Evolutionary conservation across 139 green algal species (phyloP).

Genomic region (Chlorella sp.): DNA sequence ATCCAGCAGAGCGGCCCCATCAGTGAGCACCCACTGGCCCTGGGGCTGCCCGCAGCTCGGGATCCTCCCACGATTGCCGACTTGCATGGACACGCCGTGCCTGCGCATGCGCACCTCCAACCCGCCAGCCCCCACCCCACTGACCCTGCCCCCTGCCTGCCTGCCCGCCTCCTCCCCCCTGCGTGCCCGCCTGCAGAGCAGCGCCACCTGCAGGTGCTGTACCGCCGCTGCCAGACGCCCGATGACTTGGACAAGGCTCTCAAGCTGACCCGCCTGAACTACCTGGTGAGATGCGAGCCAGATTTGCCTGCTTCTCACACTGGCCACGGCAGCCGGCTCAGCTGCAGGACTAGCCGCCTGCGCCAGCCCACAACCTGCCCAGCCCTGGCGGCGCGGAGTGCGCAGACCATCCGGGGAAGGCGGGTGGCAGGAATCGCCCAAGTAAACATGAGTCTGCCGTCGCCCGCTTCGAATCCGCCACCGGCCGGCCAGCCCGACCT

Average conservation of each 20-base stretch:
- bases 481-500: too few relatives aligned
- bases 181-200: conserved; percentile 29
- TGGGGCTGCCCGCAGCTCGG: too few relatives aligned
- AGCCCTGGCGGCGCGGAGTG: too few relatives aligned
- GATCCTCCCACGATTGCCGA: neutral
- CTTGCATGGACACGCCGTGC: neutral
- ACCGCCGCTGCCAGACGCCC: conserved; percentile 41
- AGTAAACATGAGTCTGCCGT: too few relatives aligned
- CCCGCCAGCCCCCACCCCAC: neutral
- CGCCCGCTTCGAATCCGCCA: too few relatives aligned
- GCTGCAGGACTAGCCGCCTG: too few relatives aligned
- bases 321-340: too few relatives aligned
- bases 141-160: neutral
- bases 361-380: too few relatives aligned
- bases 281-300: conserved; percentile 27
- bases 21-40: conserved; percentile 1
- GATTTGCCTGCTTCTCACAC: too few relatives aligned
- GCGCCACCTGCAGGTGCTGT: conserved; percentile 51
- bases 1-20: conserved; percentile 43
- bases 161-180: neutral
- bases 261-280: conserved; percentile 51
- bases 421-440: too few relatives aligned
- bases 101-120: neutral
- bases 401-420: too few relatives aligned
- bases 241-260: conserved; percentile 54